Evolutionary conservation across 345 rosid genomes (phyloP).

Genomic region (Kernera saxatilis): DNA sequence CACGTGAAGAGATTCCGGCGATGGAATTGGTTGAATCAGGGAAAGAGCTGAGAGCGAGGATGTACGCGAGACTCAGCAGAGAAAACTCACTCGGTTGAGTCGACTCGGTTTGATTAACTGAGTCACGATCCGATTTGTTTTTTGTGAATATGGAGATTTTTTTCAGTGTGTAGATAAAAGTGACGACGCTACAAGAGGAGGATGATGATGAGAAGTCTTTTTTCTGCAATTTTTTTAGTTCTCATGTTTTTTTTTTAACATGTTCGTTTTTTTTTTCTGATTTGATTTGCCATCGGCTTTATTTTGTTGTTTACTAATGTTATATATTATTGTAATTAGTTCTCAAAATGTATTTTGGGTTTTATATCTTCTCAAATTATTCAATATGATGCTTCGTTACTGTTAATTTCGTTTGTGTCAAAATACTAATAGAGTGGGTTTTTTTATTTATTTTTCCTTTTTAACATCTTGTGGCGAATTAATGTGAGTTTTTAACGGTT

Average conservation of each 20-base stretch:
- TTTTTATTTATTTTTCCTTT: too few relatives aligned
- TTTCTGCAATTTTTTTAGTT: neutral
- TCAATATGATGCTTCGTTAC: too few relatives aligned
- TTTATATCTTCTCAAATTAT: neutral
- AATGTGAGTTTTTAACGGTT: too few relatives aligned
- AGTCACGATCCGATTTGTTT: neutral
- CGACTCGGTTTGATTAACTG: neutral
- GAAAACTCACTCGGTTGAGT: slow-evolving; percentile 41
- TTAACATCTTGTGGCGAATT: too few relatives aligned
- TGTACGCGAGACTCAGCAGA: slow-evolving; percentile 47
- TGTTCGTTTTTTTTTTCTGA: neutral
- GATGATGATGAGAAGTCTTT: neutral
- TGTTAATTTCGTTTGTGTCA: too few relatives aligned
- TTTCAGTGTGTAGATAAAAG: slow-evolving; percentile 3
- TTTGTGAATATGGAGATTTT: slow-evolving; percentile 18
- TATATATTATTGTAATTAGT: slow-evolving; percentile 8
- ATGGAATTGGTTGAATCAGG: slow-evolving; percentile 76
- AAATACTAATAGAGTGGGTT: too few relatives aligned
- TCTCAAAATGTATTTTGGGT: neutral
- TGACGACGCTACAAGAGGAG: neutral
- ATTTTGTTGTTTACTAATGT: slow-evolving; percentile 3
- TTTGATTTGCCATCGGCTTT: neutral
- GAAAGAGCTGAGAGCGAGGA: slow-evolving; percentile 46
- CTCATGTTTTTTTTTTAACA: neutral
- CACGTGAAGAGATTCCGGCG: slow-evolving; percentile 38